phyloP scores from a whole-genome alignment of 2,329 filamentous ascomycete genomes.

The Colletotrichum cuscutae region DNA sequence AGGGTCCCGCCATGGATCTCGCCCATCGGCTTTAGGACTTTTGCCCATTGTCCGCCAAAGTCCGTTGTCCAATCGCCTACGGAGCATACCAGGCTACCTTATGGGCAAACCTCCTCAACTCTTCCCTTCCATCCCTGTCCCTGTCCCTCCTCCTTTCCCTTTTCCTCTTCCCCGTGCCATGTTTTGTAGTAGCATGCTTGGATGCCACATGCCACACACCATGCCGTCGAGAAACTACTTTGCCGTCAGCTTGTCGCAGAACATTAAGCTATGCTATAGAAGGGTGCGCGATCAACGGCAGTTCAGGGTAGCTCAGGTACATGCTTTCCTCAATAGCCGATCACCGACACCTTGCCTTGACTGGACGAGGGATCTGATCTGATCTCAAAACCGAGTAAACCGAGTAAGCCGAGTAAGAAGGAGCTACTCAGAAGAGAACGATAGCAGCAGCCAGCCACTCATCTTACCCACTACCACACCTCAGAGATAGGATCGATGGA shows the following conservation, averaged over 20 bases:
- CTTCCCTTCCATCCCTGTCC: too few species aligned
- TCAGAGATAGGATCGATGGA: neutral
- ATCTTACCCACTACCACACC: neutral
- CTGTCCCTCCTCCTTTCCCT: neutral
- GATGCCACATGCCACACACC: conserved; percentile 17
- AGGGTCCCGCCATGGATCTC: neutral
- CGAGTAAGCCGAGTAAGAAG: neutral
- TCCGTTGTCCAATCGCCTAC: neutral
- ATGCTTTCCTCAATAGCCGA: conserved; percentile 11
- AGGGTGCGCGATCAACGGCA: neutral
- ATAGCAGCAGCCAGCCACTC: neutral
- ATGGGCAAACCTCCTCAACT: too few species aligned
- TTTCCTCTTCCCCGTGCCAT: conserved; percentile 7
- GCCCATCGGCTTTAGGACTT: neutral
- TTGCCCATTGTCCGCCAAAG: neutral
- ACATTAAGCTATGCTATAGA: neutral
- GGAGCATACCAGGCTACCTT: neutral
- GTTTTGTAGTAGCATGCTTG: neutral
- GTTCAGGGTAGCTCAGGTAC: neutral
- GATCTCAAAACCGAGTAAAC: neutral
- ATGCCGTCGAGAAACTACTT: conserved; percentile 9
- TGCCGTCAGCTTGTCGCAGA: neutral
- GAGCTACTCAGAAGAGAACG: neutral
- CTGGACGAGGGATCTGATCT: neutral
- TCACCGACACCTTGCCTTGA: conserved; percentile 3